Evolutionary conservation across 208 protist genomes (phyloP).

Genomic region (Acanthamoeba rhysodes): DNA sequence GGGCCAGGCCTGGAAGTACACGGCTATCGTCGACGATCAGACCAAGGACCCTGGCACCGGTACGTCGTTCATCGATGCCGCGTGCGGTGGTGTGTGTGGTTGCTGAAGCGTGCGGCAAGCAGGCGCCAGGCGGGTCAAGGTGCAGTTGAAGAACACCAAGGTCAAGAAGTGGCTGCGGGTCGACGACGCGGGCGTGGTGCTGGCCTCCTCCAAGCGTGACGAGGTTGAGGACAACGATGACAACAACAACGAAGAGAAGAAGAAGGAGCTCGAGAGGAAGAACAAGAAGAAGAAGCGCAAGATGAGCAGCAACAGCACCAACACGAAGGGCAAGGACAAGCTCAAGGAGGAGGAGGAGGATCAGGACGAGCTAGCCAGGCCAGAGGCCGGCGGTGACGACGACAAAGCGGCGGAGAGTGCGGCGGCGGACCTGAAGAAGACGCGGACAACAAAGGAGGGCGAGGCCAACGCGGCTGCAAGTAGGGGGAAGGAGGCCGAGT

Average conservation of each 20-base stretch:
- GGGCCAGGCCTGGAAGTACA: conserved; percentile 32
- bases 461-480: not conserved
- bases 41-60: not conserved
- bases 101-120: not conserved
- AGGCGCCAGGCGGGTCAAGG: not conserved
- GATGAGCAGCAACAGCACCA: not conserved
- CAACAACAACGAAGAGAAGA: not conserved
- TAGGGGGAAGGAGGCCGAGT: not conserved
- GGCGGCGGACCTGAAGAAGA: not conserved
- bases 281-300: not conserved
- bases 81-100: no score
- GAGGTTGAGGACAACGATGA: not conserved
- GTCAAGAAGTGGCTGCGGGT: conserved; percentile 45
- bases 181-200: not conserved
- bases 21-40: not conserved
- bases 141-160: conserved; percentile 52
- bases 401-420: not conserved
- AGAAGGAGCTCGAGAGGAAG: not conserved
- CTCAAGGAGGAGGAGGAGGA: not conserved
- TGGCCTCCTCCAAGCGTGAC: not conserved
- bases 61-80: no score
- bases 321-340: not conserved
- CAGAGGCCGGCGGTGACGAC: not conserved
- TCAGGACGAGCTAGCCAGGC: not conserved
- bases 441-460: not conserved